These are phyloP conservation scores for Ogataea hybrid DNA, from an alignment of 1,139 yeast species.

Conservation along the genomic window DNA sequence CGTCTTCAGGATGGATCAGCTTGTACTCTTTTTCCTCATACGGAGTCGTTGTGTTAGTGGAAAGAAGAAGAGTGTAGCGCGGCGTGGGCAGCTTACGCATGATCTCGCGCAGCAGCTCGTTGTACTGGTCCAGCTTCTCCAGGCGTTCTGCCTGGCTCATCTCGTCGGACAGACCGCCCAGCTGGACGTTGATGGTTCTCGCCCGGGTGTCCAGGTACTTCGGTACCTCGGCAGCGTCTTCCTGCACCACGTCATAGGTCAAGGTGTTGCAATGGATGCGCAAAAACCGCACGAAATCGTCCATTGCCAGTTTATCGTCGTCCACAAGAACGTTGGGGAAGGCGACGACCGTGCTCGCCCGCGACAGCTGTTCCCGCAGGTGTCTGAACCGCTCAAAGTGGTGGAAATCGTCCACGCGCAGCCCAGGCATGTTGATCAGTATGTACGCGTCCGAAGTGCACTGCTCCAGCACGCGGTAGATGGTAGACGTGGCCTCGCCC, in stretches of 20 bases:
- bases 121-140: constrained; percentile 40
- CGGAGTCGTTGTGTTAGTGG: constrained; percentile 33
- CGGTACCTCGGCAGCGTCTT: constrained; percentile 44
- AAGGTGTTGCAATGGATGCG: constrained; percentile 50
- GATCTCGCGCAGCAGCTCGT: constrained; percentile 46
- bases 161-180: constrained; percentile 27
- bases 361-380: constrained; percentile 51
- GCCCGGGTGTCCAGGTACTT: constrained; percentile 58
- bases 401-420: constrained; percentile 55
- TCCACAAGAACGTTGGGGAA: constrained; percentile 48
- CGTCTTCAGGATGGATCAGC: constrained; percentile 27
- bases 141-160: constrained; percentile 32
- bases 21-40: constrained; percentile 15
- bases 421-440: constrained; percentile 69
- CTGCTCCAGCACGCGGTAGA: constrained; percentile 49
- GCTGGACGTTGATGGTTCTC: constrained; percentile 56
- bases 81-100: constrained; percentile 71
- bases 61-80: constrained; percentile 51
- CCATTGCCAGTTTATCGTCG: constrained; percentile 41
- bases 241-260: constrained; percentile 37
- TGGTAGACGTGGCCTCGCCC: constrained; percentile 44
- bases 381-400: constrained; percentile 49
- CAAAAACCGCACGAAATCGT: constrained; percentile 43
- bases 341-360: constrained; percentile 64
- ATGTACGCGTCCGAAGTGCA: constrained; percentile 74